phyloP scores from a whole-genome alignment of 352 stramenopile species.

The Pythium brassicae region DNA sequence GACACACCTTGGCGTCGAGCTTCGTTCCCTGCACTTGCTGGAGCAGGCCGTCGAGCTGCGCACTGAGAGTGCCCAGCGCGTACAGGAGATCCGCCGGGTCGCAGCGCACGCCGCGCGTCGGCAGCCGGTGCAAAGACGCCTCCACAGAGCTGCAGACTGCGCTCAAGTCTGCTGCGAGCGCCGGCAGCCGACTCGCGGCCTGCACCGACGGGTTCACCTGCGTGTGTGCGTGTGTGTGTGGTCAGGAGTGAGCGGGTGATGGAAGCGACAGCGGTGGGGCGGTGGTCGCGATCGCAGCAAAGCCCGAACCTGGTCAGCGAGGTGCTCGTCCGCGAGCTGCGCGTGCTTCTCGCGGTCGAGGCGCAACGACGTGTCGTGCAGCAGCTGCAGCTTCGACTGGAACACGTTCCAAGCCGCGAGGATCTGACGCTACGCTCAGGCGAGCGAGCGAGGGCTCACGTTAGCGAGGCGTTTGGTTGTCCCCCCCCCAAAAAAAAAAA shows the following conservation, averaged over 20 bases:
- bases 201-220: conserved; percentile 15
- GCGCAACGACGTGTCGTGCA: conserved; percentile 36
- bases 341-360: conserved; percentile 37
- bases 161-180: conserved; percentile 15
- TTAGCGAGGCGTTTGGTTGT: too few species aligned
- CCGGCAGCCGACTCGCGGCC: conserved; percentile 17
- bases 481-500: too few species aligned
- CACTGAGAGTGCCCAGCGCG: conserved; percentile 22
- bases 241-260: too few species aligned
- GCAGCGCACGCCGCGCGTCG: conserved; percentile 19
- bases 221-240: too few species aligned
- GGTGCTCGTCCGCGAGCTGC: conserved; percentile 18
- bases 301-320: conserved; percentile 30
- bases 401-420: conserved; percentile 33
- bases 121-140: conserved; percentile 30
- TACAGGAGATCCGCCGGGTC: conserved; percentile 23
- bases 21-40: conserved; percentile 19
- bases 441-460: neutral
- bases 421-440: conserved; percentile 32
- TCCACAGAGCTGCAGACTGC: conserved; percentile 26
- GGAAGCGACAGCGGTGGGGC: too few species aligned
- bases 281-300: too few species aligned
- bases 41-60: conserved; percentile 26
- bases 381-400: conserved; percentile 43
- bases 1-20: conserved; percentile 21